phyloP scores from a whole-genome alignment of 164 flowering plant genomes.

The Macadamia integrifolia region DNA sequence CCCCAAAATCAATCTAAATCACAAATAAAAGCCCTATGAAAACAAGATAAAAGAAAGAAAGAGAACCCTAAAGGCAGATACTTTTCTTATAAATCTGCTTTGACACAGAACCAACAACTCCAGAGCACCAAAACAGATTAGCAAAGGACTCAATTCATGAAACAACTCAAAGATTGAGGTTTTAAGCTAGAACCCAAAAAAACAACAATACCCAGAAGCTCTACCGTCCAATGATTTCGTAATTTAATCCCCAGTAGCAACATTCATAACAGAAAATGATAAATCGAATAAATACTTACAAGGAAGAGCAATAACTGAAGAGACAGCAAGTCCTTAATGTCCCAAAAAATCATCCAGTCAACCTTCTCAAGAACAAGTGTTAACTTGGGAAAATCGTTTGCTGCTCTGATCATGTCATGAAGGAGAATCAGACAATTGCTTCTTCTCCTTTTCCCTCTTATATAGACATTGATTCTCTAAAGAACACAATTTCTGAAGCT shows the following conservation, averaged over 20 bases:
- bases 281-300: not conserved
- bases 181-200: not conserved
- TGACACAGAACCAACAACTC: no score
- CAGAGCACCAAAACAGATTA: no score
- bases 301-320: not conserved
- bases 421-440: no score
- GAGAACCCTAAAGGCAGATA: not conserved
- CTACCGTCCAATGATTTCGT: not conserved
- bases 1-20: not conserved
- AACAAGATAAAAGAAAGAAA: not conserved
- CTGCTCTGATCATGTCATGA: no score
- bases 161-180: not conserved
- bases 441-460: no score
- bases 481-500: no score
- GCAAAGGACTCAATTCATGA: not conserved
- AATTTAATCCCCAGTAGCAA: not conserved
- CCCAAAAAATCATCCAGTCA: not conserved
- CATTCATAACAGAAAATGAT: not conserved
- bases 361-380: no score
- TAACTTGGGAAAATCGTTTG: no score
- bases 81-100: not conserved
- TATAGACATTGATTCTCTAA: no score
- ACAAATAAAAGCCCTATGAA: not conserved
- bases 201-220: not conserved
- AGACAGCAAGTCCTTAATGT: not conserved